These are phyloP conservation scores for Entophlyctis helioformis DNA, from an alignment of 192 early-diverging fungal genomes.

Conservation along the genomic window DNA sequence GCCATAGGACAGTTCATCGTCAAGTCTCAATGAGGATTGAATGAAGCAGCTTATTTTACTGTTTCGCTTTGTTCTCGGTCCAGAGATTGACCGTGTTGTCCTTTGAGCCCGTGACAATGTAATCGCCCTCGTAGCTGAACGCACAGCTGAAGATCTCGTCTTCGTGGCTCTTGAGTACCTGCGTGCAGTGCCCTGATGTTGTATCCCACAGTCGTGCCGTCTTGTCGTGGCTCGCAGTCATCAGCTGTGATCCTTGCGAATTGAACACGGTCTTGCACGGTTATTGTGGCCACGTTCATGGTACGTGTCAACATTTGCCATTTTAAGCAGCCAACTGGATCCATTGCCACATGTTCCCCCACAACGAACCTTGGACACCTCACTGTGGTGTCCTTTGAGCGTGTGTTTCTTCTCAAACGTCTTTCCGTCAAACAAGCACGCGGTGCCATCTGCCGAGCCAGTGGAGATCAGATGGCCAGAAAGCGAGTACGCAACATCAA, in stretches of 20 bases:
- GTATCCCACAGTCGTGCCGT: conserved; percentile 27
- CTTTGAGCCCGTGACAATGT: conserved; percentile 22
- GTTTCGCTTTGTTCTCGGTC: background rate
- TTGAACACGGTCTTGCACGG: conserved; percentile 14
- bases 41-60: no score
- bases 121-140: conserved; percentile 35
- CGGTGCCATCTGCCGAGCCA: conserved; percentile 26
- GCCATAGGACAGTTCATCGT: no score
- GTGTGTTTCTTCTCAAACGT: conserved; percentile 12
- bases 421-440: conserved; percentile 13
- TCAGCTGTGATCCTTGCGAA: conserved; percentile 16
- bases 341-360: background rate
- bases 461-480: conserved; percentile 21
- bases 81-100: conserved; percentile 17
- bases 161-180: conserved; percentile 25
- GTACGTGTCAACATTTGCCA: no score
- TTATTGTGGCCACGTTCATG: background rate
- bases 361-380: conserved; percentile 28
- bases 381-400: conserved; percentile 26
- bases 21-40: no score
- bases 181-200: conserved; percentile 18
- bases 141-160: conserved; percentile 37
- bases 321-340: background rate
- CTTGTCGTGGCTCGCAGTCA: conserved; percentile 32
- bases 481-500: conserved; percentile 22